phyloP scores from a whole-genome alignment of 2,329 filamentous ascomycete species.

The Ilyonectria robusta region DNA sequence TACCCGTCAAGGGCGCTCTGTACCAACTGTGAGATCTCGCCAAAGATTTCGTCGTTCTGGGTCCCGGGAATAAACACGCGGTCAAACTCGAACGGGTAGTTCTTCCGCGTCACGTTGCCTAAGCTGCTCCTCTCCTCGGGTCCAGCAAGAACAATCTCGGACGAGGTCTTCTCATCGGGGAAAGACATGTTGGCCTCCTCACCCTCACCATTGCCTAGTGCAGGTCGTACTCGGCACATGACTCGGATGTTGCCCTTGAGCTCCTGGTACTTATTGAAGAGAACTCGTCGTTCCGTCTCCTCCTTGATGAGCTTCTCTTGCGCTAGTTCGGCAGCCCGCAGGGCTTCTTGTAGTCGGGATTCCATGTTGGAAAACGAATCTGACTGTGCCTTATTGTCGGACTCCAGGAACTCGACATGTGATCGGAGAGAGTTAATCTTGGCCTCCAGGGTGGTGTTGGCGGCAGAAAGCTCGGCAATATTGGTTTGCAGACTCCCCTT shows the following conservation, averaged over 20 bases:
- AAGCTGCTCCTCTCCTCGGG: conserved; percentile 88
- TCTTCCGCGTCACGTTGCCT: conserved; percentile 81
- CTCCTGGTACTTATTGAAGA: conserved; percentile 98
- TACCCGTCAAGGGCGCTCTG: conserved; percentile 97
- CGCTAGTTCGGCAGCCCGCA: conserved; percentile 77
- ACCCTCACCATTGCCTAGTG: conserved; percentile 71
- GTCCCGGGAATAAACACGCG: conserved; percentile 86
- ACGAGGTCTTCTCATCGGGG: conserved; percentile 86
- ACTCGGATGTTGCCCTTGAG: conserved; percentile 98
- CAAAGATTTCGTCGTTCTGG: conserved; percentile 90
- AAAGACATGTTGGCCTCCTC: conserved; percentile 82
- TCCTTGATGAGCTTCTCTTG: conserved; percentile 90
- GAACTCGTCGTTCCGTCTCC: conserved; percentile 88
- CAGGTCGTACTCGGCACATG: conserved; percentile 94
- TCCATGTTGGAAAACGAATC: conserved; percentile 88
- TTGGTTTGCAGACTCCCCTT: conserved; percentile 68
- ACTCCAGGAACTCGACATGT: conserved; percentile 91
- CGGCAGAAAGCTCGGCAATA: conserved; percentile 71
- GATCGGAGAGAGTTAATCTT: conserved; percentile 82
- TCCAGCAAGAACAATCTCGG: conserved; percentile 87
- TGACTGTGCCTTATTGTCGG: conserved; percentile 89
- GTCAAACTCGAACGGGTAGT: conserved; percentile 91
- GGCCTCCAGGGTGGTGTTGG: conserved; percentile 78
- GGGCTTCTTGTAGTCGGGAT: conserved; percentile 82
- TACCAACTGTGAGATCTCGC: conserved; percentile 96